phyloP scores from a whole-genome alignment of 2,329 filamentous ascomycete genomes.

The Chalaropsis thielavioides region DNA sequence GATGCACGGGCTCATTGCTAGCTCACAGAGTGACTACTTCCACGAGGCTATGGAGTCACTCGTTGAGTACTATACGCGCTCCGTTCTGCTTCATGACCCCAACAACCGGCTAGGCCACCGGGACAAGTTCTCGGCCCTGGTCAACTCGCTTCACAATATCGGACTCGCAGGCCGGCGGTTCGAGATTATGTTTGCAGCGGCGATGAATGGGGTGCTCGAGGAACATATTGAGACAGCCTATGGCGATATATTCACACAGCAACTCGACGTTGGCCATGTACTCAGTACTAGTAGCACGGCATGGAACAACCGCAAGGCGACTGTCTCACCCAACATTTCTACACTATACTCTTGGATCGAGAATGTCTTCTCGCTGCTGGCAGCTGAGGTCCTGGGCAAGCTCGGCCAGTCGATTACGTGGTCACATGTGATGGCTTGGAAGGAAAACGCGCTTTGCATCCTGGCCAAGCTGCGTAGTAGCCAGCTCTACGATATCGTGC shows the following conservation, averaged over 20 bases:
- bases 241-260: conserved; percentile 6
- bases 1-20: conserved; percentile 49
- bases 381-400: conserved; percentile 43
- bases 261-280: conserved; percentile 3
- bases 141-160: conserved; percentile 42
- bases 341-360: conserved; percentile 44
- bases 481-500: conserved; percentile 66
- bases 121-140: neutral
- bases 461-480: conserved; percentile 54
- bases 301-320: neutral
- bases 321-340: conserved; percentile 8
- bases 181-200: conserved; percentile 6
- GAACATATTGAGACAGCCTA: conserved; percentile 3
- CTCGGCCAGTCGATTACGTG: conserved; percentile 34
- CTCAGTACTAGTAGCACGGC: neutral
- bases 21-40: conserved; percentile 42
- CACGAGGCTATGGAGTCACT: conserved; percentile 35
- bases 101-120: neutral
- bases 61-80: neutral
- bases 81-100: neutral
- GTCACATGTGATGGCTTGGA: conserved; percentile 51
- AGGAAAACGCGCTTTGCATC: conserved; percentile 52
- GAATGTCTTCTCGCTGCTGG: conserved; percentile 49
- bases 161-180: conserved; percentile 27
- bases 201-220: conserved; percentile 7